Evolutionary conservation across 495 filamentous ascomycete genomes (phyloP).

Genomic region (Talaromyces proteolyticus): DNA sequence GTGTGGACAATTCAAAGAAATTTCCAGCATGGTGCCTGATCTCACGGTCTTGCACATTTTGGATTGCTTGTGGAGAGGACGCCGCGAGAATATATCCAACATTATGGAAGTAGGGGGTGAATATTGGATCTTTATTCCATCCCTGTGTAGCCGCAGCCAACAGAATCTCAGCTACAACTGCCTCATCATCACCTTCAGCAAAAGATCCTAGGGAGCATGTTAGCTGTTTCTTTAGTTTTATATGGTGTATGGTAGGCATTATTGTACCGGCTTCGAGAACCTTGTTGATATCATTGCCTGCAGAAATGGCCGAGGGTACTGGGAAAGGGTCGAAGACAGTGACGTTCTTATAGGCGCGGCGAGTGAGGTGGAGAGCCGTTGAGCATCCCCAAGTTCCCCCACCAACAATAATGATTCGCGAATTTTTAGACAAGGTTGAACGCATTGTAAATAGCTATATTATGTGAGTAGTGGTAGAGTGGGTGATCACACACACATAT

Average conservation of each 20-base stretch:
- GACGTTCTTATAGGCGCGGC: slow-evolving; percentile 36
- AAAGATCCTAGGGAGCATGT: not conserved
- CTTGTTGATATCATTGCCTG: slow-evolving; percentile 45
- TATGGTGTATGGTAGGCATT: slow-evolving; percentile 7
- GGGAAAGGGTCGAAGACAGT: slow-evolving; percentile 38
- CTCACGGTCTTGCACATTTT: not conserved
- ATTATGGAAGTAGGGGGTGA: slow-evolving; percentile 39
- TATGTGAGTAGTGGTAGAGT: no score
- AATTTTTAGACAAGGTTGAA: not conserved
- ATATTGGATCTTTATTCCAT: slow-evolving; percentile 40
- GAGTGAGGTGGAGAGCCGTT: slow-evolving; percentile 38
- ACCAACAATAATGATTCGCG: slow-evolving; percentile 11
- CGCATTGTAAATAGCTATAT: no score
- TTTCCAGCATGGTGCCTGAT: not conserved
- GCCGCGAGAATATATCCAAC: slow-evolving; percentile 25
- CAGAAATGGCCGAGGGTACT: slow-evolving; percentile 37
- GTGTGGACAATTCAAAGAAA: slow-evolving; percentile 18
- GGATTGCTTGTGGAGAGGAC: slow-evolving; percentile 6
- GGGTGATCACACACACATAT: no score
- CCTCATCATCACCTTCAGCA: slow-evolving; percentile 10
- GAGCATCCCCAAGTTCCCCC: slow-evolving; percentile 39
- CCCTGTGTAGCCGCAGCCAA: slow-evolving; percentile 12
- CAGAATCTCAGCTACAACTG: slow-evolving; percentile 4
- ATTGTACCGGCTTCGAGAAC: slow-evolving; percentile 26
- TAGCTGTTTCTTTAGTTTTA: not conserved